Conservation (phyloP, 1,284 basidiomycete species). For the Kalmanozyma brasiliensis region DNA sequence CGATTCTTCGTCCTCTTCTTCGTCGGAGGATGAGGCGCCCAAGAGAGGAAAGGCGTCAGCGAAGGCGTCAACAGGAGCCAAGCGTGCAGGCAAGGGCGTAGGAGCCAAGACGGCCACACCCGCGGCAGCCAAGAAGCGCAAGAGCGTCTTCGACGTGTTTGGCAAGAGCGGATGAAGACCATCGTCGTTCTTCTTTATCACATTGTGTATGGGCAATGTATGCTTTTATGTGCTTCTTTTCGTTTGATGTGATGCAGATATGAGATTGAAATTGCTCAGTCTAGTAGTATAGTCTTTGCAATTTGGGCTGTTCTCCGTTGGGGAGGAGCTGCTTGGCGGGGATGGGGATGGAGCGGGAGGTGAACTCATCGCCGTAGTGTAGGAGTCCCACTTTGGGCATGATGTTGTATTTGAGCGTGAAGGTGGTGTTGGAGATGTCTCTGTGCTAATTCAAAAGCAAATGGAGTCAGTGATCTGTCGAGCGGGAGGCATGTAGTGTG, state of each 20-base stretch:
- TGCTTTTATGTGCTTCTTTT: neutral
- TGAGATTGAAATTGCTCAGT: neutral
- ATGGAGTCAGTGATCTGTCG: too few species aligned
- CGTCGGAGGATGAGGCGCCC: slow-evolving; percentile 18
- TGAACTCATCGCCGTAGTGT: slow-evolving; percentile 37
- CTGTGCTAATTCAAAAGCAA: slow-evolving; percentile 18
- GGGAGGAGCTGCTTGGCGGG: slow-evolving; percentile 22
- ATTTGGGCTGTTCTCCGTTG: slow-evolving; percentile 28
- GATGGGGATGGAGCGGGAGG: slow-evolving; percentile 19
- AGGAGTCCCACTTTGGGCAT: slow-evolving; percentile 88
- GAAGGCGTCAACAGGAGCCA: slow-evolving; percentile 3
- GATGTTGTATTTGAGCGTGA: slow-evolving; percentile 84
- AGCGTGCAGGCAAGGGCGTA: slow-evolving; percentile 8
- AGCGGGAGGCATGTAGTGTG: too few species aligned
- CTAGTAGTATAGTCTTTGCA: slow-evolving; percentile 41
- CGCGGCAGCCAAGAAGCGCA: slow-evolving; percentile 25
- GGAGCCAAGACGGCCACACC: slow-evolving; percentile 4
- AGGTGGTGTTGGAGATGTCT: slow-evolving; percentile 72
- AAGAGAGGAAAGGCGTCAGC: slow-evolving; percentile 2
- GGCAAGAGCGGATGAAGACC: slow-evolving; percentile 1
- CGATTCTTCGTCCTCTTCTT: slow-evolving; percentile 16
- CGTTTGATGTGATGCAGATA: neutral
- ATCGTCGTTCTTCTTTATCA: too few species aligned
- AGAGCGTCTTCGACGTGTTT: slow-evolving; percentile 34
- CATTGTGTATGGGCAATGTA: too few species aligned